phyloP scores from a whole-genome alignment of 2,329 filamentous ascomycete species.

The Botrytis fragariae region DNA sequence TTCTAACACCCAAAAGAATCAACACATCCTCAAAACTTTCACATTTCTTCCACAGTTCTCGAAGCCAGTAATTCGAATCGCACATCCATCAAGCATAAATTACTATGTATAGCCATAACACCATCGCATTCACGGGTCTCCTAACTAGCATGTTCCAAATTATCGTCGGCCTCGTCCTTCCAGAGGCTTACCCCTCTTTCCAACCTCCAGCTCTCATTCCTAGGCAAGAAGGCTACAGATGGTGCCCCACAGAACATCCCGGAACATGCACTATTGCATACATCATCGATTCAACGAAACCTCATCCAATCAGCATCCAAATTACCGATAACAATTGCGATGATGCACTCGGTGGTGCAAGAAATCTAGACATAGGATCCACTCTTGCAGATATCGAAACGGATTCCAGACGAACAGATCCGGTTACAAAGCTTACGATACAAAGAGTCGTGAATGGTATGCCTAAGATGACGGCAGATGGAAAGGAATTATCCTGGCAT shows the following conservation, averaged over 20 bases:
- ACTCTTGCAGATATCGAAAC: not conserved
- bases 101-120: not conserved
- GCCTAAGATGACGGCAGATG: not conserved
- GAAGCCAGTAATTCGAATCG: not conserved
- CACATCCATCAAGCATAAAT: not conserved
- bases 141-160: not conserved
- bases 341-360: not conserved
- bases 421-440: not conserved
- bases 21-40: not conserved
- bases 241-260: not conserved
- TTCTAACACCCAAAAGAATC: not conserved
- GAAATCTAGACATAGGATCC: not conserved
- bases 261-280: slow-evolving; percentile 4
- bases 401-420: not conserved
- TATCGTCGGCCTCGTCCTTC: not conserved
- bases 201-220: not conserved
- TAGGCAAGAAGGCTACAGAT: not conserved
- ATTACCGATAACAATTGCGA: not conserved
- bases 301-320: not conserved
- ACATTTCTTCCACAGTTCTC: not conserved
- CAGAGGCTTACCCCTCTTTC: not conserved
- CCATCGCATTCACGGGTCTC: not conserved
- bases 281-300: not conserved
- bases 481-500: not conserved
- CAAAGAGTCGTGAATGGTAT: not conserved